Evolutionary conservation across 257 asterid species (phyloP).

Genomic region (Cruciata laevipes): DNA sequence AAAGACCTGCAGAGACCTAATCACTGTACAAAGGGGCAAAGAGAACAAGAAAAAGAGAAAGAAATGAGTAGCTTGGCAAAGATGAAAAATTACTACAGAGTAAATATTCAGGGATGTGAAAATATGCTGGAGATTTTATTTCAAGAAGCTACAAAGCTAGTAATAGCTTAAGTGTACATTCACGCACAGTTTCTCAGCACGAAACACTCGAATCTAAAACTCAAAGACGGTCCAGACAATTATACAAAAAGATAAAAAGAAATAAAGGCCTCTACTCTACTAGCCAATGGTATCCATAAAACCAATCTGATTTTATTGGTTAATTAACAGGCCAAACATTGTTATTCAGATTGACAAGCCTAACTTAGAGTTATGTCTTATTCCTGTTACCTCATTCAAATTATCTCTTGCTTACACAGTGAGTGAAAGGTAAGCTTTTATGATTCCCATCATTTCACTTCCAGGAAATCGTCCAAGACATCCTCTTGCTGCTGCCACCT

Average conservation of each 20-base stretch:
- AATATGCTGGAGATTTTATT: background rate
- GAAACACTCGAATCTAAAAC: background rate
- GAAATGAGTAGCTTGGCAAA: background rate
- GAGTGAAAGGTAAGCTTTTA: conserved; percentile 55
- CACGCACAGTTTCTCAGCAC: background rate
- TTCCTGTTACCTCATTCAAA: background rate
- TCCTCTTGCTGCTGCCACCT: conserved; percentile 82
- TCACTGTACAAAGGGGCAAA: background rate
- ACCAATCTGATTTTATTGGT: background rate
- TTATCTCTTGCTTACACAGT: background rate
- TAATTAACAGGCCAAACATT: background rate
- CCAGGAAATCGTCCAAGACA: conserved; percentile 85
- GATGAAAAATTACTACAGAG: background rate
- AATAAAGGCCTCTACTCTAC: background rate
- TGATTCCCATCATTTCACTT: conserved; percentile 89
- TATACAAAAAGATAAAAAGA: background rate
- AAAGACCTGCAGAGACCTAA: background rate
- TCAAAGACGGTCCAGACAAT: background rate
- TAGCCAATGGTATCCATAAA: background rate
- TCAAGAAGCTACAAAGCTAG: background rate
- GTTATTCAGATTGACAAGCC: background rate
- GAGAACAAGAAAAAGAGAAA: background rate
- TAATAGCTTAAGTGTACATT: background rate
- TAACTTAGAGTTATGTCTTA: background rate
- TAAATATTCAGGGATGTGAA: background rate